Base-by-base conservation (phyloP, 2,329 filamentous ascomycete genomes). In the Tothia fuscella region DNA sequence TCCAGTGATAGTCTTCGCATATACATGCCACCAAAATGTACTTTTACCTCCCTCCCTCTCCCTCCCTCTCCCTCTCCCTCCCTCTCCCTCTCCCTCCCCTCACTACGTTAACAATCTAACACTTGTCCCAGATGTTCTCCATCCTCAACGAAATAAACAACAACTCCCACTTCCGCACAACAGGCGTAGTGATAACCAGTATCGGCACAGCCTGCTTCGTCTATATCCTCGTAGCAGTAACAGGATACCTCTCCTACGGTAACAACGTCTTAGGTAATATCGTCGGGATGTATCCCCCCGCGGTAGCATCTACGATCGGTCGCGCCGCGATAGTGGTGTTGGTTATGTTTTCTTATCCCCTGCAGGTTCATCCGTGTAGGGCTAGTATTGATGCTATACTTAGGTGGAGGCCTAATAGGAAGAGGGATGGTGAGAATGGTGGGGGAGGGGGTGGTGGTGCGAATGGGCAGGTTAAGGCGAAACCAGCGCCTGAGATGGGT, bases 11-110 rank as follows among this genome's bases (percentile, higher is more conserved):
- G 85, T 98, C 2, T 98, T 98, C 68, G 91, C 89, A n/a, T 98
- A 96, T 59, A 98, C 91, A 1, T 98, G 91, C 59, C 91, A 98
- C 61, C 91, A 98, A 56, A 98, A 98, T 58, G 85, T 91, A 65
- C 50, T 76, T 56, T 6, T 16, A 30, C 9, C 24, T 4, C 7
- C 25, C 28, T 12, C 9, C 28, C 12, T 13, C 37, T 17, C 25
- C n/a, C 13, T 39, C 39, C 39, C 17, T 9, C 7, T 7, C 7
- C 32, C 32, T 9, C 24, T 4, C 7, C 25, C 28, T 12, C 9
- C 28, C 12, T 13, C 37, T 17, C 25, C n/a, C 13, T 39, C 39
- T 30, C 17, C 7, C 7, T 7, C 7, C 32, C 32, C 9, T 36
- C 12, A 32, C 29, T 14, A 33, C 37, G 5, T 38, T 14, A 14